Conservation (phyloP, 805 yeast genomes). For the Wickerhamomyces kurtzmanii region DNA sequence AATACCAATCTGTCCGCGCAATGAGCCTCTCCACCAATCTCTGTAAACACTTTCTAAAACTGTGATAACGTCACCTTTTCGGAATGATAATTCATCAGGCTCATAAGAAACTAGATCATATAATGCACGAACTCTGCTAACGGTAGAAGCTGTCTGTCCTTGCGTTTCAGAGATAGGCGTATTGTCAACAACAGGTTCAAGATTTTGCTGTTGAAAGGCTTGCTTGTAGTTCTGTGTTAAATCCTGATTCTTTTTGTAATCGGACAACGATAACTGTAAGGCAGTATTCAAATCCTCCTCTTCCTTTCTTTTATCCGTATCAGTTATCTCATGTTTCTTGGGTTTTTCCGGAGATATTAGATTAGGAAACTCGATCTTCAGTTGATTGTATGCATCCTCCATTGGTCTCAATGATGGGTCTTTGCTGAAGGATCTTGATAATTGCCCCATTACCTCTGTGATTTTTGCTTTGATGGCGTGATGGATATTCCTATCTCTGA, state of each 20-base stretch:
- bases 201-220: slow-evolving; percentile 7
- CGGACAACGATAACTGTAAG: slow-evolving; percentile 61
- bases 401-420: slow-evolving; percentile 76
- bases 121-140: slow-evolving; percentile 71
- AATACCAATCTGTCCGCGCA: slow-evolving; percentile 74
- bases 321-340: slow-evolving; percentile 37
- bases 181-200: background rate
- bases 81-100: slow-evolving; percentile 80
- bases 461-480: slow-evolving; percentile 54
- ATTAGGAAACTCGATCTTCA: slow-evolving; percentile 32
- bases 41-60: slow-evolving; percentile 82
- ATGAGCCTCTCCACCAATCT: slow-evolving; percentile 94
- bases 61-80: slow-evolving; percentile 78
- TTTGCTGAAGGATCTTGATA: slow-evolving; percentile 49
- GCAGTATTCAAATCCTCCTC: slow-evolving; percentile 77
- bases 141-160: slow-evolving; percentile 18
- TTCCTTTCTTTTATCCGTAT: slow-evolving; percentile 42
- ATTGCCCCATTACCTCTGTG: slow-evolving; percentile 57
- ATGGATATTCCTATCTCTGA: slow-evolving; percentile 50
- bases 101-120: slow-evolving; percentile 75
- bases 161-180: slow-evolving; percentile 12
- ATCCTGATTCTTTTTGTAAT: slow-evolving; percentile 33
- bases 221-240: slow-evolving; percentile 6
- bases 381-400: slow-evolving; percentile 45
- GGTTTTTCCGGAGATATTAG: slow-evolving; percentile 45